A percentile compares a stretch with the other conserved stretches of the same genome.
Conservation (phyloP, 345 rosid genomes). For the Adansonia digitata region DNA sequence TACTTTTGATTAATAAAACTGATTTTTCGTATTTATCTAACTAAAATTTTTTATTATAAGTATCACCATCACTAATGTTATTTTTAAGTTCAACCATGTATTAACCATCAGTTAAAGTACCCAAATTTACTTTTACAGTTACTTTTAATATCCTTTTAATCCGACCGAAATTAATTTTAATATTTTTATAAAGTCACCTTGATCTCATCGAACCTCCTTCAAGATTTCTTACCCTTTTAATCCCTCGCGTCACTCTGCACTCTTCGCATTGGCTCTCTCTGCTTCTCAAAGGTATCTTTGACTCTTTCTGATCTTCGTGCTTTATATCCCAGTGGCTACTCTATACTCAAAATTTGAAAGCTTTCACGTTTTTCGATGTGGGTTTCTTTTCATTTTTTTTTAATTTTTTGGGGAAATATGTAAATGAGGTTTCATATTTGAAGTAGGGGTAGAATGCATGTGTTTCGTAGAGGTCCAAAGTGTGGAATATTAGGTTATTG, state of each 20-base stretch:
- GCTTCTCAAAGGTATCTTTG: constrained; percentile 18
- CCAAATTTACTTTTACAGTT: too few relatives aligned
- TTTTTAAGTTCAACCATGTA: too few relatives aligned
- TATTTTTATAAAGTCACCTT: neutral
- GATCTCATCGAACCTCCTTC: neutral
- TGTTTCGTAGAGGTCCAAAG: neutral
- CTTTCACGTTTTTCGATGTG: neutral
- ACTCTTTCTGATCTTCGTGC: neutral
- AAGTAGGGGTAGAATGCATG: constrained; percentile 9
- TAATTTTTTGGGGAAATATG: neutral
- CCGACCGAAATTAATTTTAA: too few relatives aligned
- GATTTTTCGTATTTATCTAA: too few relatives aligned
- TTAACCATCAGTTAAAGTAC: too few relatives aligned
- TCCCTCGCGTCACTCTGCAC: neutral
- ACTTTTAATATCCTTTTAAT: too few relatives aligned
- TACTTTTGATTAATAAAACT: too few relatives aligned
- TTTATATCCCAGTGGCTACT: neutral
- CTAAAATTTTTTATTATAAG: too few relatives aligned
- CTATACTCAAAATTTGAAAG: neutral
- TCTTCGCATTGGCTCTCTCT: constrained; percentile 22
- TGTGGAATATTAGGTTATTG: neutral
- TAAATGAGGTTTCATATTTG: constrained; percentile 12
- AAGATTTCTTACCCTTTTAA: neutral
- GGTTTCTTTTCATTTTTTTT: neutral
- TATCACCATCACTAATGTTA: too few relatives aligned